Conservation (phyloP, 148 eudicot species). For the Arbutus unedo region DNA sequence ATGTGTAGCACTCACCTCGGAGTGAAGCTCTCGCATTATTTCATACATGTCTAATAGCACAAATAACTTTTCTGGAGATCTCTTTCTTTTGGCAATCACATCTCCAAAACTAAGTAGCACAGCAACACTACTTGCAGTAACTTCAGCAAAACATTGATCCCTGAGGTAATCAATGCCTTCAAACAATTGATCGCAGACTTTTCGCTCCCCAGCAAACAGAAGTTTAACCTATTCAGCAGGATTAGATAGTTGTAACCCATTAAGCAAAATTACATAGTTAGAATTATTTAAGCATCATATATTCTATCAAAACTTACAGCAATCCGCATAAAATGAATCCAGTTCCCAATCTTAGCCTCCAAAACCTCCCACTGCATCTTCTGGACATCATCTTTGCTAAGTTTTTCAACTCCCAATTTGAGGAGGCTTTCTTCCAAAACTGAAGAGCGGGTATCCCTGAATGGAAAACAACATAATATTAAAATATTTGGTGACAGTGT, state of each 20-base stretch:
- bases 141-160: constrained; percentile 94
- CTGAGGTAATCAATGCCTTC: constrained; percentile 76
- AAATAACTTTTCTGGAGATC: constrained; percentile 97
- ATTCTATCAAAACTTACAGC: constrained; percentile 55
- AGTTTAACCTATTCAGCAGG: constrained; percentile 71
- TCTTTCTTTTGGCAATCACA: constrained; percentile 96
- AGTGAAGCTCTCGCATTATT: constrained; percentile 93
- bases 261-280: constrained; percentile 17
- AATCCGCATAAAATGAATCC: constrained; percentile 99
- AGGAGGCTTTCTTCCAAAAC: constrained; percentile 89
- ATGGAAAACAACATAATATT: constrained; percentile 1
- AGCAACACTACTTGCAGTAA: constrained; percentile 80
- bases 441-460: constrained; percentile 87
- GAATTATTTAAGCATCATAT: neutral
- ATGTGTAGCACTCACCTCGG: constrained; percentile 55
- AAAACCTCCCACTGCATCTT: constrained; percentile 99
- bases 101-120: constrained; percentile 96
- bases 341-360: constrained; percentile 96
- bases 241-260: constrained; percentile 51
- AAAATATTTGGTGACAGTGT: neutral
- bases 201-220: constrained; percentile 91
- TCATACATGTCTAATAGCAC: constrained; percentile 98
- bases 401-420: constrained; percentile 92
- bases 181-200: constrained; percentile 91
- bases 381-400: constrained; percentile 96